Evolutionary conservation across 352 stramenopile genomes (phyloP), one percentile per base, ranked within the genome.

Genomic region (Globisporangium mamillatum): DNA sequence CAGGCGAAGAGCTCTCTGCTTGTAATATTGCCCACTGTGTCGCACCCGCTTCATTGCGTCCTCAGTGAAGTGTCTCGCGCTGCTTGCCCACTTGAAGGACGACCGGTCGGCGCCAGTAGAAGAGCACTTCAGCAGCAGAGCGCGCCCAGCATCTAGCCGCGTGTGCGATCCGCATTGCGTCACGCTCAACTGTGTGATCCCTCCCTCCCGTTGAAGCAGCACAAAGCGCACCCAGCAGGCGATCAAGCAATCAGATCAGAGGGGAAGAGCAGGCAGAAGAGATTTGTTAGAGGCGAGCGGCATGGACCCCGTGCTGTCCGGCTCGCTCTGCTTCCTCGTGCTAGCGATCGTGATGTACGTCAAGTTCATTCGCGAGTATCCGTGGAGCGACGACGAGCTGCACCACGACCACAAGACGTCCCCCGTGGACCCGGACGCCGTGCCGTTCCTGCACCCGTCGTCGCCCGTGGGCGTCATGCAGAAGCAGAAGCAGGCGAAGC

Each of bases 261-360:
- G 25, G 7, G 18, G 32, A 4, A 22, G 34, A 41, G 34, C 34
- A 41, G 7, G 29, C 36, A 25, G 55, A 60, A 44, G 25, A 36
- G 14, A 59, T 18, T 9, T 12, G 10, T 14, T 32, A 16, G 22
- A 24, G n/a, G 20, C 18, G 48, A 27, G 22, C 20, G 41, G 1
- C 24, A 92, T 95, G 83, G 88, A 95, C 75, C 88, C 87, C 10
- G 88, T 95, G 69, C 76, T 95, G 41, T 91, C 88, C 32, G 88
- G 88, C n/a, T 95, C 88, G 73, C 77, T 95, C 29, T 95, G 88
- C 69, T 95, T 95, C 70, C 72, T 95, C 57, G 85, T 92, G 72
- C 75, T 95, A 56, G 86, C 88, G 62, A 89, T 95, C 64, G 81
- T 89, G 67, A 92, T 95, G 88, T 95, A 95, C 75, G 81, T 95